Conservation (phyloP, 495 filamentous ascomycete species). For the Aspergillus carlsbadensis region DNA sequence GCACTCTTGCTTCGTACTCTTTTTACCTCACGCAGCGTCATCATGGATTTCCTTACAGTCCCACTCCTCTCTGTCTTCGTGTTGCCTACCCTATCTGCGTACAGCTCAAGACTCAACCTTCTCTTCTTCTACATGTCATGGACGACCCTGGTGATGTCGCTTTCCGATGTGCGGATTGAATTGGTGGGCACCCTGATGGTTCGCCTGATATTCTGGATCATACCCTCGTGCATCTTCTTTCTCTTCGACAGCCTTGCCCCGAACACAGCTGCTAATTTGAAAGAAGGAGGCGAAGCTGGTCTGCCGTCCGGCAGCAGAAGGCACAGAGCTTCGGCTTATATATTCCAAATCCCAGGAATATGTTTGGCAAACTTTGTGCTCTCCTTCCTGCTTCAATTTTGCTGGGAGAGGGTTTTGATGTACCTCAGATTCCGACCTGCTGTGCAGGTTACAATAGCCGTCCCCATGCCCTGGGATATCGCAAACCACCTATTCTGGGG, state of each 20-base stretch:
- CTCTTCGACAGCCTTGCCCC: constrained; percentile 71
- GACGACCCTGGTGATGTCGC: constrained; percentile 77
- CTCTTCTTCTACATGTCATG: constrained; percentile 91
- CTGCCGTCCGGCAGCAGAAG: constrained; percentile 59
- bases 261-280: constrained; percentile 62
- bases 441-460: constrained; percentile 54
- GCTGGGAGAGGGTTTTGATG: constrained; percentile 55
- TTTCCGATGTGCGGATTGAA: constrained; percentile 74
- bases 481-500: constrained; percentile 50
- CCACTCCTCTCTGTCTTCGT: constrained; percentile 68
- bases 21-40: constrained; percentile 44
- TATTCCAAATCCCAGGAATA: constrained; percentile 50
- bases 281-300: constrained; percentile 63
- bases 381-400: constrained; percentile 54
- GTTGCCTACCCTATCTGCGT: constrained; percentile 54
- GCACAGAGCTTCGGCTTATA: constrained; percentile 28
- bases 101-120: constrained; percentile 77
- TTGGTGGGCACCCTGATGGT: constrained; percentile 64
- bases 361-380: constrained; percentile 65
- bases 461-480: constrained; percentile 64
- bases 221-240: constrained; percentile 73
- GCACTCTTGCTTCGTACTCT: not conserved
- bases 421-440: constrained; percentile 52
- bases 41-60: constrained; percentile 55
- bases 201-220: constrained; percentile 68